Percentiles rank a stretch among this genome's conserved stretches.
Conservation (phyloP, 257 asterid species). For the Verbascum thapsus region DNA sequence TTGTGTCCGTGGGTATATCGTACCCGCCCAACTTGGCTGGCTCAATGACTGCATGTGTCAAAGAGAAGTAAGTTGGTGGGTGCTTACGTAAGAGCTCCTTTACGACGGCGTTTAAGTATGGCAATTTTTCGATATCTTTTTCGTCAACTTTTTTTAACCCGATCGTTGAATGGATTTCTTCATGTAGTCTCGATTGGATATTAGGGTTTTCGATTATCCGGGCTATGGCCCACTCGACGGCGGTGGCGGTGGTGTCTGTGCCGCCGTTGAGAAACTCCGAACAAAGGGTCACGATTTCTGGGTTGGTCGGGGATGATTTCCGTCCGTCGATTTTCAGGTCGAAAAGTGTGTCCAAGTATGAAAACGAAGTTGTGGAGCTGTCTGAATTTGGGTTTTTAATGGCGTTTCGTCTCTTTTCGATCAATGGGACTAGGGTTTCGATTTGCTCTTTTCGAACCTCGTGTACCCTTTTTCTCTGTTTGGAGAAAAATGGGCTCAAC, state of each 20-base stretch:
- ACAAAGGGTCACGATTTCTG: constrained; percentile 72
- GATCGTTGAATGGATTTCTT: constrained; percentile 56
- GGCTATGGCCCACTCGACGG: constrained; percentile 86
- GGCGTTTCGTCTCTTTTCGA: constrained; percentile 62
- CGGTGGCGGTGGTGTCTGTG: constrained; percentile 91
- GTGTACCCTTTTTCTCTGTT: constrained; percentile 58
- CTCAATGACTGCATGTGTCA: constrained; percentile 74
- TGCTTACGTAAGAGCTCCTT: constrained; percentile 81
- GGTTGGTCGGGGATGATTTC: constrained; percentile 54
- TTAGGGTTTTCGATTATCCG: constrained; percentile 68
- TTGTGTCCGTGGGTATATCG: constrained; percentile 67
- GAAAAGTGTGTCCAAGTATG: constrained; percentile 79
- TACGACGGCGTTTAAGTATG: constrained; percentile 74
- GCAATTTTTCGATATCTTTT: constrained; percentile 73
- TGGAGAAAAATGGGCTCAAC: constrained; percentile 68
- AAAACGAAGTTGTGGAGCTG: constrained; percentile 56
- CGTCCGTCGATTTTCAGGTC: constrained; percentile 73
- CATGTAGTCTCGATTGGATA: constrained; percentile 56
- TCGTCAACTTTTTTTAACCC: constrained; percentile 69
- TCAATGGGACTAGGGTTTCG: constrained; percentile 62
- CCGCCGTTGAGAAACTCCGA: constrained; percentile 92
- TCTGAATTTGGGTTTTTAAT: constrained; percentile 55
- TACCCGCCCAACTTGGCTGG: constrained; percentile 76
- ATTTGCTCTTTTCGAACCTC: constrained; percentile 70
- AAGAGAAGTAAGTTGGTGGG: constrained; percentile 76